Conservation (phyloP, 2,329 filamentous ascomycete species). For the Xylaria sp. region DNA sequence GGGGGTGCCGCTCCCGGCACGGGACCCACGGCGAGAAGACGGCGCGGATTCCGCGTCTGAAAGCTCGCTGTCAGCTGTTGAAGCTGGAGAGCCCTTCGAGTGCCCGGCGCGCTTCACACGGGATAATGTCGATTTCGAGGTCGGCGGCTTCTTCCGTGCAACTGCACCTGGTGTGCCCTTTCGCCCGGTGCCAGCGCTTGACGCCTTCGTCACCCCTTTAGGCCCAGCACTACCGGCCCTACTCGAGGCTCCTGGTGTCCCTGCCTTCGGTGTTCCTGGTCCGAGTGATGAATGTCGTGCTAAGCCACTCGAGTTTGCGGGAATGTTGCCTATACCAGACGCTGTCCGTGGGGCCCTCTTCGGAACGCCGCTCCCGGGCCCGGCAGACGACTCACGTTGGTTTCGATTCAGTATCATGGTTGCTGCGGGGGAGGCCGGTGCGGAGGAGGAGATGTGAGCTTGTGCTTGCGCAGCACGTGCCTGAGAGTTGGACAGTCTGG, state of each 20-base stretch:
- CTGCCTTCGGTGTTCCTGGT: conserved; percentile 64
- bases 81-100: conserved; percentile 66
- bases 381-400: conserved; percentile 62
- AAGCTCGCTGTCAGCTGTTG: conserved; percentile 67
- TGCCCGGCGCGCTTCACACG: conserved; percentile 63
- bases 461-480: conserved; percentile 57
- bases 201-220: conserved; percentile 55
- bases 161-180: conserved; percentile 48
- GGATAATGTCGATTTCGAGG: conserved; percentile 63
- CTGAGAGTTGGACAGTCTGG: conserved; percentile 52
- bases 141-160: conserved; percentile 44
- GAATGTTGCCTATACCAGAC: conserved; percentile 53
- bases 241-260: conserved; percentile 44
- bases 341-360: conserved; percentile 60
- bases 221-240: conserved; percentile 67
- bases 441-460: conserved; percentile 58
- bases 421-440: conserved; percentile 65
- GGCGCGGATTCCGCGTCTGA: conserved; percentile 65
- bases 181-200: conserved; percentile 47
- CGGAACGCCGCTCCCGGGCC: conserved; percentile 53
- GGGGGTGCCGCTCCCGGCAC: conserved; percentile 47
- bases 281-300: conserved; percentile 68
- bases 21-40: conserved; percentile 54
- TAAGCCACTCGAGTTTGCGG: conserved; percentile 61
- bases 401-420: conserved; percentile 64